These are phyloP conservation scores for Ceriops decandra DNA, from an alignment of 345 rosid genomes.

Conservation along the genomic window DNA sequence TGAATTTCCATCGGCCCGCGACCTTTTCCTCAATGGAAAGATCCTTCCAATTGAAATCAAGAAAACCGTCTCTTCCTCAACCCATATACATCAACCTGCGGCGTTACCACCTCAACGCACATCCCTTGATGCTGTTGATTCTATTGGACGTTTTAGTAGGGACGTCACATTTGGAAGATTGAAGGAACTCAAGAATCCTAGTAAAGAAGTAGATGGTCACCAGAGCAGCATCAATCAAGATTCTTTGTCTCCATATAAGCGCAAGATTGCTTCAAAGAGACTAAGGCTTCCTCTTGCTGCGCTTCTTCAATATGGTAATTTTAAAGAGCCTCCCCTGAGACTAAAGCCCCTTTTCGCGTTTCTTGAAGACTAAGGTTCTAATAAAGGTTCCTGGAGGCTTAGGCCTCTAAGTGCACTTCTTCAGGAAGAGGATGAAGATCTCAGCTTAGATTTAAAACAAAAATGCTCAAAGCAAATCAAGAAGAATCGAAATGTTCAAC, in stretches of 20 bases:
- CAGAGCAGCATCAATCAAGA: background rate
- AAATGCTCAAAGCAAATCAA: background rate
- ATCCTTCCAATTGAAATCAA: conserved; percentile 6
- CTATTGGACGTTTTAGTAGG: background rate
- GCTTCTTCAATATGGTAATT: background rate
- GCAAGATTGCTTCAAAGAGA: no score
- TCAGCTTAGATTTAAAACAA: no score
- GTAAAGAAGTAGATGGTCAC: background rate
- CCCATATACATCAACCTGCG: background rate
- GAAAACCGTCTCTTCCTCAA: background rate
- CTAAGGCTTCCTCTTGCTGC: background rate
- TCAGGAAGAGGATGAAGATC: no score
- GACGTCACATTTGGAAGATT: background rate
- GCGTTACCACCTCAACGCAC: background rate
- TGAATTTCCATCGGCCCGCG: conserved; percentile 20
- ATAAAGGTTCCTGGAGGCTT: no score
- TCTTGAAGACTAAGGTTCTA: no score
- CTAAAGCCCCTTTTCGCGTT: no score
- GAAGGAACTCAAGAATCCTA: background rate
- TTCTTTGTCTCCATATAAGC: conserved; percentile 1
- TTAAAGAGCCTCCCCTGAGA: background rate
- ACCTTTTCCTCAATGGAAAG: conserved; percentile 30
- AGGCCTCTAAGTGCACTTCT: no score
- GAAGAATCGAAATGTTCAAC: background rate
- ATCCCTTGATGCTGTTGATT: background rate